phyloP scores from a whole-genome alignment of 176 grass and related monocot species.

The Carex pumila region DNA sequence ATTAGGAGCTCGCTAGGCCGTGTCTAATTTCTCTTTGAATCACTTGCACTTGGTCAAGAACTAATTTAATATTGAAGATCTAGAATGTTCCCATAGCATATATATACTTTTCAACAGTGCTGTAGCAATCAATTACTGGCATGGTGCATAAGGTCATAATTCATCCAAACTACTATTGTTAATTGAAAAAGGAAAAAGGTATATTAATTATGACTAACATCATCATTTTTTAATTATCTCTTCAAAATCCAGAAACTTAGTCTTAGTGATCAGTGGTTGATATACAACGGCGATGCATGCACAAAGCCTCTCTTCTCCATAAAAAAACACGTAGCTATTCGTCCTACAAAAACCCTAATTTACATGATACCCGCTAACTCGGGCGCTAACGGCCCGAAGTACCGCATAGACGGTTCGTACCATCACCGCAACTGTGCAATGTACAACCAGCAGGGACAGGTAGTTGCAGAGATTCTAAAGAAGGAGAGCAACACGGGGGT shows the following conservation, averaged over 20 bases:
- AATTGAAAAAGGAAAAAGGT: neutral
- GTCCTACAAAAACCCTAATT: conserved; percentile 17
- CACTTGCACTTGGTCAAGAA: neutral
- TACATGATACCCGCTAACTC: neutral
- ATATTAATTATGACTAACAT: neutral
- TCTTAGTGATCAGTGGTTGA: conserved; percentile 60
- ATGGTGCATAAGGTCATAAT: neutral
- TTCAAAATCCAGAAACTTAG: conserved; percentile 47
- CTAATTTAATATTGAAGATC: neutral
- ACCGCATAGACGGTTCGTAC: conserved; percentile 73
- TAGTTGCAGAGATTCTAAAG: conserved; percentile 53
- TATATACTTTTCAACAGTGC: neutral
- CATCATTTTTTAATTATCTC: neutral
- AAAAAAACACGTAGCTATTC: conserved; percentile 30
- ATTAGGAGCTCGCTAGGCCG: neutral
- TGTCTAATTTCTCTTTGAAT: neutral
- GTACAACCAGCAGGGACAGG: conserved; percentile 49
- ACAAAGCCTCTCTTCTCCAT: conserved; percentile 41
- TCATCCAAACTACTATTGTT: neutral
- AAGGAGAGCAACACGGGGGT: conserved; percentile 48
- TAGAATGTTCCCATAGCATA: neutral
- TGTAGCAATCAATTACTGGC: neutral
- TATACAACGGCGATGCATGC: conserved; percentile 47
- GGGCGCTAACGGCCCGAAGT: neutral
- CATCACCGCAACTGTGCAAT: conserved; percentile 58